phyloP scores from a whole-genome alignment of 805 yeast genomes.

The Saccharomycopsis synnaedendra region DNA sequence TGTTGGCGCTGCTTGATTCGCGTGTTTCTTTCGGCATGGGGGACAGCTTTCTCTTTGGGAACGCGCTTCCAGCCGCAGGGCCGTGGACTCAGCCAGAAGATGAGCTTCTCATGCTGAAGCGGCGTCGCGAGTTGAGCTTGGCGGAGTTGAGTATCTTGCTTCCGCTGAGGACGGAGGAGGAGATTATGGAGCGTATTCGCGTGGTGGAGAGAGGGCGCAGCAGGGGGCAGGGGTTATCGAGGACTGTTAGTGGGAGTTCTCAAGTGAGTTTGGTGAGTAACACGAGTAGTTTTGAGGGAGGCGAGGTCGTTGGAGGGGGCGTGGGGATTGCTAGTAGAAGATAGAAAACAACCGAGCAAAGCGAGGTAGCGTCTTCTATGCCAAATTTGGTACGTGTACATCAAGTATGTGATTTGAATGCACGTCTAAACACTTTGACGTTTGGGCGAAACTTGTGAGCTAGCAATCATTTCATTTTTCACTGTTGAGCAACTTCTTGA shows the following conservation, averaged over 20 bases:
- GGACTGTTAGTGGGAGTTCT: slow-evolving; percentile 14
- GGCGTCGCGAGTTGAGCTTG: slow-evolving; percentile 48
- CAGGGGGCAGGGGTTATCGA: slow-evolving; percentile 10
- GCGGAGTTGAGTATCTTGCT: slow-evolving; percentile 65
- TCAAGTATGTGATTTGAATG: no score
- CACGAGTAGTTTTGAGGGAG: no score
- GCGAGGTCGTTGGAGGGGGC: no score
- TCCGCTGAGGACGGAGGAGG: slow-evolving; percentile 65
- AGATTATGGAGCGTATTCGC: slow-evolving; percentile 49
- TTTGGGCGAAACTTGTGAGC: no score
- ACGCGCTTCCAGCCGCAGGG: not conserved
- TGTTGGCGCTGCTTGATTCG: slow-evolving; percentile 9
- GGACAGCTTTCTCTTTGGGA: not conserved
- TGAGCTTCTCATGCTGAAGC: slow-evolving; percentile 43
- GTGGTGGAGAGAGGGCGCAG: not conserved
- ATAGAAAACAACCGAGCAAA: no score
- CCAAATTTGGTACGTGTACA: no score
- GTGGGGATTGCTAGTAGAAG: no score
- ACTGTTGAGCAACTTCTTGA: no score
- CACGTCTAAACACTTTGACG: no score
- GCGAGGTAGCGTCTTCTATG: no score
- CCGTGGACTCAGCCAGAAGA: slow-evolving; percentile 59
- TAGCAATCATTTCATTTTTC: no score
- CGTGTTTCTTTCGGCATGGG: not conserved
- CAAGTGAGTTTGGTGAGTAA: not conserved